Base-by-base conservation (phyloP, 768 basidiomycete genomes). In the Kwoniella sp. region DNA sequence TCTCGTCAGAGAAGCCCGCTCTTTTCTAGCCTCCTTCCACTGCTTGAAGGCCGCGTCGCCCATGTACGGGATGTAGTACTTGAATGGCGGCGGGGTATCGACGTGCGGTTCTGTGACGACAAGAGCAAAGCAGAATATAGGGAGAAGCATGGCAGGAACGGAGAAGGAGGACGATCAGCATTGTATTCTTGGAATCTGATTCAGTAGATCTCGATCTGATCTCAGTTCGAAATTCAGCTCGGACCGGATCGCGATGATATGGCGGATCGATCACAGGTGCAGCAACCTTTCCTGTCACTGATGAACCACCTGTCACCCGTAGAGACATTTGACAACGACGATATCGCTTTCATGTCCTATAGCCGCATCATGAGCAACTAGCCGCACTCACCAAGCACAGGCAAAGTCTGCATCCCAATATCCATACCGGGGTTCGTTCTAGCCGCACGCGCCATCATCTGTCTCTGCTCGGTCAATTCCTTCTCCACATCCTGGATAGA, bases 371-470 rank as follows among this genome's bases (percentile, higher is more conserved):
- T n/a, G n/a, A n/a, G n/a, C n/a, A n/a, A n/a, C n/a, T n/a, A n/a
- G n/a, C n/a, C 50, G 4, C 48, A 65, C 63, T 50, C 52, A 65
- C 63, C 63, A 31, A 65, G 58, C 25, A 65, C 58, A 23, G 63
- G 63, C 28, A 65, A 34, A 34, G 25, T 58, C 30, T 65, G 63
- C 25, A 26, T 28, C 7, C 54, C 50, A 4, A 59, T 30, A 55
- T 65, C 63, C 63, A 65, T 65, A 28, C 63, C 63, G 30, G 58
- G 57, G 37, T 59, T 65, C 25, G 50, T 65, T 29, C 63, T 65
- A 48, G 38, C 23, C 26, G 63, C 56, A 29, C 57, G 58, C 34
- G 45, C 55, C 38, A 65, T 25, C 63, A 65, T 65, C 38, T 50
- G 48, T 26, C 53, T 52, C 30, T 65, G 63, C 28, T 65, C 63